Evolutionary conservation across 2,329 filamentous ascomycete genomes (phyloP).

Genomic region (Chaetomiaceae sp.): DNA sequence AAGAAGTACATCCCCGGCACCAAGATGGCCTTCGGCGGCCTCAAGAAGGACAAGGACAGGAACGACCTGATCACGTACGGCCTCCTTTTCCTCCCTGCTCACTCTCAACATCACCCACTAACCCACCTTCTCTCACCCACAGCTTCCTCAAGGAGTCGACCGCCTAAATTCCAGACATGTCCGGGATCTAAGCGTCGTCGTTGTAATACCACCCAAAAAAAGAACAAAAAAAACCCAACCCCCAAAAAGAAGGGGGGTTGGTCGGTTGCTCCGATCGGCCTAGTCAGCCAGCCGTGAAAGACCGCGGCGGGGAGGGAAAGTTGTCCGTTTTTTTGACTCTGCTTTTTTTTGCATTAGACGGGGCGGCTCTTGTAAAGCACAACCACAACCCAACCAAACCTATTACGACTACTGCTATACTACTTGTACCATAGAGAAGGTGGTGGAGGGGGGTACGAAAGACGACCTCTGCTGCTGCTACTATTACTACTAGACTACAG

Average conservation of each 20-base stretch:
- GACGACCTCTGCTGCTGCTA: too few relatives aligned
- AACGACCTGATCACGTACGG: slow-evolving; percentile 96
- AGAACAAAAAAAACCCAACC: not conserved
- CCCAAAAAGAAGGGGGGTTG: not conserved
- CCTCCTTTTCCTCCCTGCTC: slow-evolving; percentile 25
- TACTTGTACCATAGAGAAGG: slow-evolving; percentile 29
- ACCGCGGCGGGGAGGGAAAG: not conserved
- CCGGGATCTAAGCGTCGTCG: slow-evolving; percentile 5
- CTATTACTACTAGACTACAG: slow-evolving; percentile 24
- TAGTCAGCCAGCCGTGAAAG: too few relatives aligned
- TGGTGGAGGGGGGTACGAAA: not conserved
- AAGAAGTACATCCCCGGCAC: slow-evolving; percentile 99
- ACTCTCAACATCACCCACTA: not conserved
- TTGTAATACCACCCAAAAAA: slow-evolving; percentile 4
- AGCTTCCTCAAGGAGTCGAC: slow-evolving; percentile 20
- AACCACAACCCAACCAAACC: slow-evolving; percentile 1
- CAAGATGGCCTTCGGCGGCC: slow-evolving; percentile 99
- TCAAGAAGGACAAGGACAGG: slow-evolving; percentile 99
- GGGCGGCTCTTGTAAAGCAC: slow-evolving; percentile 18
- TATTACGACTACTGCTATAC: too few relatives aligned
- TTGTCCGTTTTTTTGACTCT: slow-evolving; percentile 6
- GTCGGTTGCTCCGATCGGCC: too few relatives aligned
- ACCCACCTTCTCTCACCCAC: not conserved
- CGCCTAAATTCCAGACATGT: slow-evolving; percentile 3
- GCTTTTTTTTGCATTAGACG: slow-evolving; percentile 29